A percentile compares a stretch with the other conserved stretches of the same genome.
These are phyloP conservation scores for Phellopilus nigrolimitatus DNA, from an alignment of 1,284 basidiomycete species.

Conservation along the genomic window DNA sequence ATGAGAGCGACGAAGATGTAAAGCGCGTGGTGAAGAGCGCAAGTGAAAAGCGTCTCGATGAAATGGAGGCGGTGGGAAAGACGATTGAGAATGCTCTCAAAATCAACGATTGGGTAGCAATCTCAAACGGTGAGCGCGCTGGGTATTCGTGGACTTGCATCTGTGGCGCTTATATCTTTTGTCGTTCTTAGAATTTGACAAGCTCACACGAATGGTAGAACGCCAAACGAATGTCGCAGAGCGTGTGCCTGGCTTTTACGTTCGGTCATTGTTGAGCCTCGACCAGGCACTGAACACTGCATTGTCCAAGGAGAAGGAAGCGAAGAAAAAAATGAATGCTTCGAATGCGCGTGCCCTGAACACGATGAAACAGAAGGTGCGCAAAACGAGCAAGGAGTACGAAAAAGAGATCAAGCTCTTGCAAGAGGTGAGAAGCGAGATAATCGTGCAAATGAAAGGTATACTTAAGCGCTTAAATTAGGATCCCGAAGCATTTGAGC, in stretches of 20 bases:
- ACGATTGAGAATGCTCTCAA: slow-evolving; percentile 93
- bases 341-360: slow-evolving; percentile 93
- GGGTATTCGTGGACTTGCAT: slow-evolving; percentile 2
- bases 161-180: slow-evolving; percentile 2
- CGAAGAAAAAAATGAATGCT: slow-evolving; percentile 94
- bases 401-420: slow-evolving; percentile 79
- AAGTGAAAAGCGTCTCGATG: slow-evolving; percentile 80
- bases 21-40: slow-evolving; percentile 79
- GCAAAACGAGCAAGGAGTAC: slow-evolving; percentile 87
- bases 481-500: slow-evolving; percentile 88
- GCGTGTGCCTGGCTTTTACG: slow-evolving; percentile 84
- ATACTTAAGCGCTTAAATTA: slow-evolving; percentile 30
- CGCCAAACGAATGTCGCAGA: slow-evolving; percentile 86
- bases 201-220: slow-evolving; percentile 85
- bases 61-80: slow-evolving; percentile 87
- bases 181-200: slow-evolving; percentile 86
- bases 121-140: slow-evolving; percentile 67
- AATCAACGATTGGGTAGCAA: slow-evolving; percentile 95
- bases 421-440: slow-evolving; percentile 59
- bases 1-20: slow-evolving; percentile 66
- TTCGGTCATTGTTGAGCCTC: slow-evolving; percentile 73
- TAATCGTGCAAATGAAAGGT: not conserved
- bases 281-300: slow-evolving; percentile 76
- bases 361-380: slow-evolving; percentile 96
- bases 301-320: slow-evolving; percentile 82